Evolutionary conservation across 108 stramenopile species (phyloP), one percentile per base, ranked within the genome.

Genomic region (Cyclotella sp.): DNA sequence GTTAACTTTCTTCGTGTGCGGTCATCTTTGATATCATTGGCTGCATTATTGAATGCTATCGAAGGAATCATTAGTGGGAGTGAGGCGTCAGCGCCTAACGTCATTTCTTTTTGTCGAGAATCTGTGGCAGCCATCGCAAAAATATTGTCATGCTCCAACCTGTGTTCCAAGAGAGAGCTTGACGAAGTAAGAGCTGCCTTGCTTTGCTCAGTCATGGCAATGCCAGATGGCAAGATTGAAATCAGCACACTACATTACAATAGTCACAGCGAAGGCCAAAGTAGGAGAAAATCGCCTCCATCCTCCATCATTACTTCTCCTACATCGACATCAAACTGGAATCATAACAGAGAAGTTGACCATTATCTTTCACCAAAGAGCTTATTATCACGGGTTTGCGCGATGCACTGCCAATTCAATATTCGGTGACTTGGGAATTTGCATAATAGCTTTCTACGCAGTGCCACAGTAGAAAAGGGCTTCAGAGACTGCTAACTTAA

Each of bases 1-100:
- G 27, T 46, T 4, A 34, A 22, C 19, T 68, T 76, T n/a, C 30
- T 76, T 49, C 43, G 58, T 39, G 45, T 41, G 2, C 27, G 58
- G 11, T 68, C 55, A 0, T 76, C 66, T 9, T 30, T 61, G 13
- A 40, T 76, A 51, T 53, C 57, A 40, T n/a, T 64, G 18, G 75
- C 75, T 76, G 66, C 75, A 24, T 15, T 76, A 34, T 39, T 76
- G 66, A 76, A 76, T 41, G 53, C 75, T 2, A 24, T 76, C 22
- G 75, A 76, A 68, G 75, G 57, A 15, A 29, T 68, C 8, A 68
- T 68, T 30, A 76, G 28, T 40, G 61, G 63, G 44, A 62, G 22
- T 47, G 46, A 51, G 11, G 13, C 61, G 7, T 28, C 41, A 45
- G 57, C 15, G 45, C 27, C 46, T 60, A 21, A 26, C 14, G 46